phyloP scores from a whole-genome alignment of 140 eudicot species.

The Ambrosia hybrid region DNA sequence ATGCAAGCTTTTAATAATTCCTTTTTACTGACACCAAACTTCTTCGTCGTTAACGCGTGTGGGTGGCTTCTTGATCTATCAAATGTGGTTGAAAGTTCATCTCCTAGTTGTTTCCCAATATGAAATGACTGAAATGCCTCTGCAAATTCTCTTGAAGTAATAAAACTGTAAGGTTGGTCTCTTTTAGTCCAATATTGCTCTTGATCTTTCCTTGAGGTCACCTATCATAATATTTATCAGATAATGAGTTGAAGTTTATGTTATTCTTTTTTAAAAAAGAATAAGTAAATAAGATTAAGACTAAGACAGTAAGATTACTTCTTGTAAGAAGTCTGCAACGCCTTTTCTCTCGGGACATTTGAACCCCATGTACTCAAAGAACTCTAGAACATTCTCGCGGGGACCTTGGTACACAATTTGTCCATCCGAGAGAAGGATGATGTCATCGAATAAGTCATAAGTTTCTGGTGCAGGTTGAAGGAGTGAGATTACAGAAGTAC shows the following conservation, averaged over 20 bases:
- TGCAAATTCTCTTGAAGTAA: conserved; percentile 67
- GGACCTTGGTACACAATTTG: conserved; percentile 94
- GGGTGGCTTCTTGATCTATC: conserved; percentile 87
- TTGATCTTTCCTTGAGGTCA: conserved; percentile 92
- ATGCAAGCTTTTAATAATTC: conserved; percentile 78
- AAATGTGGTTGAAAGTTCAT: conserved; percentile 74
- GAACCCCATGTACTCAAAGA: conserved; percentile 85
- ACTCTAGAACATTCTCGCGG: conserved; percentile 74
- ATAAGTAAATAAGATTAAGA: background rate
- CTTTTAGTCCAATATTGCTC: conserved; percentile 72
- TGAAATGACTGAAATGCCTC: conserved; percentile 89
- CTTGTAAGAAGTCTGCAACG: conserved; percentile 92
- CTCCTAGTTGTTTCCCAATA: conserved; percentile 61
- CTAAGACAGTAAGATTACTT: conserved; percentile 46
- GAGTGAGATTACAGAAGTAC: conserved; percentile 81
- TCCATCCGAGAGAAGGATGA: conserved; percentile 84
- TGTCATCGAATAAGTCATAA: conserved; percentile 76
- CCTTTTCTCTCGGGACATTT: conserved; percentile 95
- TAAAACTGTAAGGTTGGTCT: conserved; percentile 55
- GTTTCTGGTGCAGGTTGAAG: conserved; percentile 97
- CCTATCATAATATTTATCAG: conserved; percentile 35
- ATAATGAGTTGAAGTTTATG: conserved; percentile 12
- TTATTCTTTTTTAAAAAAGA: background rate
- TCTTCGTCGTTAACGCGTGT: conserved; percentile 70
- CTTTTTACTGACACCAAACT: conserved; percentile 69